Base-by-base conservation (phyloP, 768 basidiomycete genomes). In the Suillus subluteus region DNA sequence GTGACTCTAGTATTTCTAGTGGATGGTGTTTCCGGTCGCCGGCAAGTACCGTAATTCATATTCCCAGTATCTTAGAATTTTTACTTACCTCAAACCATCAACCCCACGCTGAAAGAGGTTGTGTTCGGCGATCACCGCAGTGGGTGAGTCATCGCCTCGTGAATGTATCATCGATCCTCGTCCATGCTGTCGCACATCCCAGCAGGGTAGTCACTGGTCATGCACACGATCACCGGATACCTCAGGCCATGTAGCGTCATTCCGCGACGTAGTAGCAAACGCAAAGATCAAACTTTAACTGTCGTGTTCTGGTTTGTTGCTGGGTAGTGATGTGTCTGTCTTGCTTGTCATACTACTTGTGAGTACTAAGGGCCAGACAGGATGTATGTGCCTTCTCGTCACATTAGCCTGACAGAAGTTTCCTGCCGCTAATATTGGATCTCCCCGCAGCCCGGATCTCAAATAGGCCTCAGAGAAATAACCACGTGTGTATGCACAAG, bases 91-190 rank as follows among this genome's bases (percentile, higher is more conserved):
- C 32, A 55, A 55, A 21, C 26, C n/a, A 40, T 23, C 18, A 30
- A 18, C 26, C 38, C 23, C 58, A 40, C 58, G 23, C 26, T 41
- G 40, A 26, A 59, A 59, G 58, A 59, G 40, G 59, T 43, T 30
- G 11, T 21, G 18, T 32, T 43, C 59, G 59, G 59, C 59, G 41
- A 61, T 61, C 41, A 61, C 59, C 59, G 59, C 26, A 43, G 40
- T 18, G 40, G 40, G 58, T 26, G 38, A 59, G 40, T 18, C 26
- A 59, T 30, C 23, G 26, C 40, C 38, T 41, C 18, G 12, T 61
- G 58, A 61, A 32, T 21, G 30, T 61, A 18, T 43, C 26, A 61
- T 61, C 21, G 8, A 6, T 32, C 41, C 41, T 44, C 11, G 40
- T 41, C 23, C 40, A 41, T 41, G 40, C 21, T 4, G 16, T 23